phyloP scores from a whole-genome alignment of 768 basidiomycete genomes.

The Podaxis mareebaensis region DNA sequence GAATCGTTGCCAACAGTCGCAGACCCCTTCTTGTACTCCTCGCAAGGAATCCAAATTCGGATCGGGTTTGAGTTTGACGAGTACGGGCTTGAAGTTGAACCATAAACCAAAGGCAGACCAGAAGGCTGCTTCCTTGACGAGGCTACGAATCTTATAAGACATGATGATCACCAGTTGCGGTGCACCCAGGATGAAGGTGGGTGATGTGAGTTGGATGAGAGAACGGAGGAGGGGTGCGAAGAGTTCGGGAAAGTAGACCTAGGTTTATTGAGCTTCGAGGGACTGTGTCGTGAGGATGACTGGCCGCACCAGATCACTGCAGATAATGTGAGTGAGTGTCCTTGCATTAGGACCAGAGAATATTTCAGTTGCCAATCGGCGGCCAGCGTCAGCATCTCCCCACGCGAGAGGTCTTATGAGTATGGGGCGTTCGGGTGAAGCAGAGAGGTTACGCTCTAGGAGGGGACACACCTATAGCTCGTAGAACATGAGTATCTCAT shows the following conservation, averaged over 20 bases:
- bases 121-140: conserved; percentile 71
- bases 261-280: conserved; percentile 1
- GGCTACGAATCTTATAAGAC: conserved; percentile 76
- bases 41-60: neutral
- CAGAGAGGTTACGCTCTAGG: conserved; percentile 39
- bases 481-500: neutral
- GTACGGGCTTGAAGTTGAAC: conserved; percentile 65
- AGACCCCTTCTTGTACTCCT: conserved; percentile 12
- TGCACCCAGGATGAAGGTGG: conserved; percentile 33
- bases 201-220: conserved; percentile 69
- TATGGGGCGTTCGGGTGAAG: neutral
- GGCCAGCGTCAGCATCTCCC: conserved; percentile 55
- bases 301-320: conserved; percentile 77
- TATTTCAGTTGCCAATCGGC: conserved; percentile 41
- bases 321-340: conserved; percentile 65
- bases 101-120: conserved; percentile 82
- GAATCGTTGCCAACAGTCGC: conserved; percentile 40
- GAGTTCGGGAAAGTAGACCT: conserved; percentile 88
- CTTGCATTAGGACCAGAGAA: conserved; percentile 16
- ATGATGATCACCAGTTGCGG: conserved; percentile 49
- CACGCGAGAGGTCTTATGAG: conserved; percentile 65
- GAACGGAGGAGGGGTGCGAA: conserved; percentile 75
- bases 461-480: conserved; percentile 45
- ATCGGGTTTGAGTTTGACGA: conserved; percentile 28
- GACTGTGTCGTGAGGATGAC: neutral